Base-by-base conservation (phyloP, 2,329 filamentous ascomycete genomes). In the Ophiobolus disseminans region DNA sequence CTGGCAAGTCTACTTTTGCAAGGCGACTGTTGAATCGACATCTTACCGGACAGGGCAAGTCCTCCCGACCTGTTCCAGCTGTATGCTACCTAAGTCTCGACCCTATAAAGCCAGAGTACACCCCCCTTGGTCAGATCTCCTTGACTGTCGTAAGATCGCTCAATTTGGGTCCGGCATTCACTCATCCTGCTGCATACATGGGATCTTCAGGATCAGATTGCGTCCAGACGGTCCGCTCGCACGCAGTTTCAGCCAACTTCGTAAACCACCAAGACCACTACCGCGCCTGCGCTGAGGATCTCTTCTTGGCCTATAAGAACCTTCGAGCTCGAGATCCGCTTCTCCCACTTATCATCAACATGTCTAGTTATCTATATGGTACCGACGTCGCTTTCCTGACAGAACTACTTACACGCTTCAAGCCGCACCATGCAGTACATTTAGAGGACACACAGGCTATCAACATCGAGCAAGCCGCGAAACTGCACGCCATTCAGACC, bases 1-100 rank as follows among this genome's bases (percentile, higher is more conserved):
- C 88, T 2, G 89, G 89, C 2, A 92, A 92, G 64, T 91, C 89
- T 1, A 91, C 87, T 0, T 89, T 91, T 66, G 82, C 83, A 10
- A 83, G 82, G 38, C 70, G 90, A 4, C 75, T 92, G 2, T 73
- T 80, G 7, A 92, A 92, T 62, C 81, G 83, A 9, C 73, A 90
- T 7, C 70, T 90, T n/a, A 87, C 84, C 3, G 70, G 75, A 36
- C 54, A 66, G 23, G 68, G 69, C 13, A 70, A 63, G 34, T 57
- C 44, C 1, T 59, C 62, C 13, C 55, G 47, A 23, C 51, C 67
- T 5, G 37, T 66, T 0, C 55, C 65, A 25, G 75, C 72, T 40
- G 76, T 87, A 20, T 80, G 78, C 45, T 76, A 88, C n/a, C 78
- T 94, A 5, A 90, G 94, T 59, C 77, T 93, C 8, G 89, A 94